Evolutionary conservation across 345 rosid genomes (phyloP).

Genomic region (Eucalyptus guilfoylei): DNA sequence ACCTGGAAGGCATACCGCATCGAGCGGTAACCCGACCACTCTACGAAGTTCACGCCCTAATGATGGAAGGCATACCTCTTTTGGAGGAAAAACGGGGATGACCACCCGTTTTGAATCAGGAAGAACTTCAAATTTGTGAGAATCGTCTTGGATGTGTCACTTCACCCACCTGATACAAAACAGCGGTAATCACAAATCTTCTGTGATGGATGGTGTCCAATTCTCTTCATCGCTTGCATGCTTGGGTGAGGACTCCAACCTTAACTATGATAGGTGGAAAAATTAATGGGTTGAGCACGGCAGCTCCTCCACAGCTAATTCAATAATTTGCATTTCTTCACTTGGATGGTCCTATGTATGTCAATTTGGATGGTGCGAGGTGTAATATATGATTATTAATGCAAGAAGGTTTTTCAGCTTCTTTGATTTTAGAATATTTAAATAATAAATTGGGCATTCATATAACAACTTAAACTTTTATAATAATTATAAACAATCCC

Average conservation of each 20-base stretch:
- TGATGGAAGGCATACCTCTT: not conserved
- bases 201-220: not conserved
- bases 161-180: conserved; percentile 1
- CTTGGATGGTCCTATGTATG: not conserved
- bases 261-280: conserved; percentile 2
- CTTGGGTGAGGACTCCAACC: not conserved
- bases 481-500: too few relatives aligned
- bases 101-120: not conserved
- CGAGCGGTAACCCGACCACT: conserved; percentile 2
- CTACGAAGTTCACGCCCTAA: conserved; percentile 6
- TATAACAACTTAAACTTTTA: not conserved
- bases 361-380: not conserved
- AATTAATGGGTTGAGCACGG: not conserved
- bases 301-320: conserved; percentile 16
- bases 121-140: conserved; percentile 4
- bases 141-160: conserved; percentile 3
- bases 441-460: too few relatives aligned
- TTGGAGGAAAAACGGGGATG: conserved; percentile 10
- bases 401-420: not conserved
- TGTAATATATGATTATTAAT: not conserved
- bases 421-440: not conserved
- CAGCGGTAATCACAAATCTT: conserved; percentile 1
- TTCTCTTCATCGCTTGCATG: not conserved
- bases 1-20: conserved; percentile 3
- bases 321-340: not conserved